phyloP scores from a whole-genome alignment of 768 basidiomycete genomes.

The Leccinum obscurum region DNA sequence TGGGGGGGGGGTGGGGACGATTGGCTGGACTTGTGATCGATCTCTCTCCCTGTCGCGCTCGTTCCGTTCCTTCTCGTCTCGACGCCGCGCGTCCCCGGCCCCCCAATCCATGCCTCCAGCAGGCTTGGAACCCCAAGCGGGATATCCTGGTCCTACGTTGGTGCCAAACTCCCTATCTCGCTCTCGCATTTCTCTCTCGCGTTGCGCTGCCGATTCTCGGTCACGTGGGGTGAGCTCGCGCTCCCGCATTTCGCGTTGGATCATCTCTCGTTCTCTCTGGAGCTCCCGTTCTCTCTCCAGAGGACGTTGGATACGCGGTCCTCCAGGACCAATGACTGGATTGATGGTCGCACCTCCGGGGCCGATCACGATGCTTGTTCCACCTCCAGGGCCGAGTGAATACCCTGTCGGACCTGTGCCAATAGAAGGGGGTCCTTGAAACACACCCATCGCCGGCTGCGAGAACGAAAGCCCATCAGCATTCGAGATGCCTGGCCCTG shows the following conservation, averaged over 20 bases:
- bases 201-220: constrained; percentile 20
- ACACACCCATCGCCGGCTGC: constrained; percentile 31
- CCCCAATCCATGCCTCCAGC: constrained; percentile 32
- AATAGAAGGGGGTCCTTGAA: constrained; percentile 25
- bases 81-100: constrained; percentile 34
- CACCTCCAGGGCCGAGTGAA: constrained; percentile 21
- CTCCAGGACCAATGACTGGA: constrained; percentile 17
- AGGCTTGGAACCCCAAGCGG: constrained; percentile 37
- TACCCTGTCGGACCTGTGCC: constrained; percentile 22
- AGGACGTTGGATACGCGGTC: constrained; percentile 24
- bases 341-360: constrained; percentile 25
- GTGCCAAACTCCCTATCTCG: constrained; percentile 30
- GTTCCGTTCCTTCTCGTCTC: constrained; percentile 36
- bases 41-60: constrained; percentile 35
- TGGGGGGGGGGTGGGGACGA: constrained; percentile 22
- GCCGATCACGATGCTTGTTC: constrained; percentile 27
- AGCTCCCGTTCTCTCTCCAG: constrained; percentile 30
- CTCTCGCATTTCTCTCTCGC: constrained; percentile 29
- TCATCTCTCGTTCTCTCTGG: constrained; percentile 28
- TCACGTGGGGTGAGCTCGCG: constrained; percentile 24
- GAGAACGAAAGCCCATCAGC: constrained; percentile 20
- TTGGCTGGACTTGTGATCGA: constrained; percentile 25
- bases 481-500: constrained; percentile 15
- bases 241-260: constrained; percentile 29
- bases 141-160: constrained; percentile 17